Conservation (phyloP, 2,329 filamentous ascomycete species). For the Penicillium hordei region DNA sequence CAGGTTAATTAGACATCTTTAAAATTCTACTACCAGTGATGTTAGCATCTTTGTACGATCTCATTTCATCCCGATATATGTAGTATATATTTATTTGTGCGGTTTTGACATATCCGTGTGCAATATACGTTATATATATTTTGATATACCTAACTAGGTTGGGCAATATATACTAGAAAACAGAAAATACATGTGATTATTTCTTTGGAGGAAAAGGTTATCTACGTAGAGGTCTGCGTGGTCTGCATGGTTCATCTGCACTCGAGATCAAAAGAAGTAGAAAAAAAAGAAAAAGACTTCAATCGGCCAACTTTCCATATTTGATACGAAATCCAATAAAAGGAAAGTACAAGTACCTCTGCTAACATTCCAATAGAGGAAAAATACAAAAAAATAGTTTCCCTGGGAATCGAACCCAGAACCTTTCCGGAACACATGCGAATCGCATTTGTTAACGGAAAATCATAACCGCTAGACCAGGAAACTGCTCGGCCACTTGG, state of each 20-base stretch:
- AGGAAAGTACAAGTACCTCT: not conserved
- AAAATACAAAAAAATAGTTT: slow-evolving; percentile 9
- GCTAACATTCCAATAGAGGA: not conserved
- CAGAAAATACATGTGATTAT: too few relatives aligned
- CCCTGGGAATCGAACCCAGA: slow-evolving; percentile 16
- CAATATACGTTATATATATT: not conserved
- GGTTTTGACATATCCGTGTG: not conserved
- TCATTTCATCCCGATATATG: not conserved
- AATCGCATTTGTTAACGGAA: slow-evolving; percentile 13
- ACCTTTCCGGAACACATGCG: slow-evolving; percentile 12
- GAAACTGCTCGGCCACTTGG: slow-evolving; percentile 4
- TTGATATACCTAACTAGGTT: too few relatives aligned
- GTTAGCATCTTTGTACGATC: not conserved
- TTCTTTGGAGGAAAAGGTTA: too few relatives aligned
- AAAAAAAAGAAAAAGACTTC: not conserved
- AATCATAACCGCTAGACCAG: slow-evolving; percentile 16
- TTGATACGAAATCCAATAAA: not conserved
- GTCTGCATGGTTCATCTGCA: not conserved
- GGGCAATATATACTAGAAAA: too few relatives aligned
- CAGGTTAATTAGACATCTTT: not conserved
- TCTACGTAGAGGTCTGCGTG: not conserved
- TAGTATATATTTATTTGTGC: not conserved
- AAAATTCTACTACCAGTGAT: not conserved
- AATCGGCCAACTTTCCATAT: not conserved
- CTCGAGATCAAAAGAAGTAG: not conserved